A percentile compares a stretch with the other conserved stretches of the same genome.
Conservation (phyloP, 169 alveolate species). For the Pseudocohnilembus persalinus region DNA sequence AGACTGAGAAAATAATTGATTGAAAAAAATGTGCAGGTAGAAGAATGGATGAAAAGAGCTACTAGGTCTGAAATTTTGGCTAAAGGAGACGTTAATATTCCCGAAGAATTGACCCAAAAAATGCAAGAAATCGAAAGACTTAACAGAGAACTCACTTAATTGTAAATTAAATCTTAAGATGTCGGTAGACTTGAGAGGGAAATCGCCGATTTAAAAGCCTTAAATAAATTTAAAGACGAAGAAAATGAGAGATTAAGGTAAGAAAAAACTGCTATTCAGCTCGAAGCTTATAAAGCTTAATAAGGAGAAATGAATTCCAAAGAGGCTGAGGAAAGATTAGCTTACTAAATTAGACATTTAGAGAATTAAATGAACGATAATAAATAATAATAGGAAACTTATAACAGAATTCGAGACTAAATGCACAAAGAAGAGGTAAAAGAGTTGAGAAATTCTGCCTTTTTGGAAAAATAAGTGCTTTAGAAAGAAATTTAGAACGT, state of each 20-base stretch:
- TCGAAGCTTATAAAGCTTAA: slow-evolving; percentile 11
- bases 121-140: neutral
- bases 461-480: neutral
- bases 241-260: slow-evolving; percentile 20
- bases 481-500: neutral
- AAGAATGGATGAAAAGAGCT: neutral
- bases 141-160: neutral
- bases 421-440: neutral
- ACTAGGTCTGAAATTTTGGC: neutral
- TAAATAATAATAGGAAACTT: neutral
- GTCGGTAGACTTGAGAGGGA: slow-evolving; percentile 11
- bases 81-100: neutral
- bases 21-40: neutral
- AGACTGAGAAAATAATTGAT: neutral
- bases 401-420: too few species aligned
- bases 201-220: neutral
- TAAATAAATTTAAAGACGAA: slow-evolving; percentile 2
- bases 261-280: slow-evolving; percentile 17
- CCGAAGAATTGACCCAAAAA: neutral
- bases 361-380: neutral
- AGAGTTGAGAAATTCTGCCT: neutral
- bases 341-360: neutral
- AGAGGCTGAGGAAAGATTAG: slow-evolving; percentile 8
- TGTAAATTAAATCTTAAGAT: neutral
- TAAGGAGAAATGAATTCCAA: slow-evolving; percentile 8